phyloP scores from a whole-genome alignment of 768 basidiomycete species.

The Termitomyces sp. region DNA sequence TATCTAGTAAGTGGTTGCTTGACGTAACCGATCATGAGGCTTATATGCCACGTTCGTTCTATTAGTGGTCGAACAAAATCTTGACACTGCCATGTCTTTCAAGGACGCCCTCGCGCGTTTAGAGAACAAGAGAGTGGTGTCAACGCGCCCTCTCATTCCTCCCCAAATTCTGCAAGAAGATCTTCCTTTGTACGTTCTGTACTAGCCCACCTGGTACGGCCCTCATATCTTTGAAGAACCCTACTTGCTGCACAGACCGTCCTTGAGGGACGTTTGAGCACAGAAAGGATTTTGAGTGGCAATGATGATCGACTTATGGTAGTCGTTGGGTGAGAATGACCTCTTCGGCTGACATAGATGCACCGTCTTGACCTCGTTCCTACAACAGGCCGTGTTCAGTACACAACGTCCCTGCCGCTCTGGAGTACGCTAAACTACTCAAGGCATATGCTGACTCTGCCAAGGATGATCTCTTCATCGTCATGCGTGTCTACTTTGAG shows the following conservation, averaged over 20 bases:
- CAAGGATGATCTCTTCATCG: constrained; percentile 84
- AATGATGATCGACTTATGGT: constrained; percentile 92
- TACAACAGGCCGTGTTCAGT: constrained; percentile 84
- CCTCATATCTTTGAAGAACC: constrained; percentile 42
- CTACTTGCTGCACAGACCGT: constrained; percentile 84
- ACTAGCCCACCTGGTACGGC: constrained; percentile 1
- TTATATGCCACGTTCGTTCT: background rate
- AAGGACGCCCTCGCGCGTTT: constrained; percentile 76
- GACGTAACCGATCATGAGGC: background rate
- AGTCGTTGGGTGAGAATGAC: constrained; percentile 69
- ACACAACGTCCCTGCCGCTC: constrained; percentile 80
- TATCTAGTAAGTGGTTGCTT: background rate
- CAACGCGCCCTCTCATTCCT: constrained; percentile 85
- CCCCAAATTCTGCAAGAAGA: constrained; percentile 95
- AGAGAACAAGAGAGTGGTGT: constrained; percentile 85
- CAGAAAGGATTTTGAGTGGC: constrained; percentile 78
- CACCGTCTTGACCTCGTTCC: background rate
- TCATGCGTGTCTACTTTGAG: constrained; percentile 99
- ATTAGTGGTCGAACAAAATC: constrained; percentile 38
- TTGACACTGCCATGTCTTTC: constrained; percentile 69
- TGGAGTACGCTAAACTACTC: constrained; percentile 83
- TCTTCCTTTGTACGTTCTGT: constrained; percentile 65
- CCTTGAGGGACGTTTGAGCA: constrained; percentile 73
- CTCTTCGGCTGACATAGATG: background rate
- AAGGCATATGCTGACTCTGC: constrained; percentile 75